phyloP scores from a whole-genome alignment of 2,329 filamentous ascomycete genomes.

The Didymella exigua region DNA sequence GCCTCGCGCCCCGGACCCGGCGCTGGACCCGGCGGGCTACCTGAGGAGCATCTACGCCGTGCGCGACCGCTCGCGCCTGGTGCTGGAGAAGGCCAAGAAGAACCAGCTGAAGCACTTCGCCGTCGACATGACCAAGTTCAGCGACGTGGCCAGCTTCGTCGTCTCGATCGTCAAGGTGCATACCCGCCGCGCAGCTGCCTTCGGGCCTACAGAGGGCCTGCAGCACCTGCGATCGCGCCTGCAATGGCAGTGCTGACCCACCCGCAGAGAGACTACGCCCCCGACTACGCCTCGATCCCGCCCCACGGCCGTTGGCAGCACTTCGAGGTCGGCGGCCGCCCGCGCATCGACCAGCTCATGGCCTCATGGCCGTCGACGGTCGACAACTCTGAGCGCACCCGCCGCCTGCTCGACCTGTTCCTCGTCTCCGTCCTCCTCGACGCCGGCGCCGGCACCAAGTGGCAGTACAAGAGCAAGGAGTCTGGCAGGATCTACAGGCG shows the following conservation, averaged over 20 bases:
- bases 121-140: slow-evolving; percentile 84
- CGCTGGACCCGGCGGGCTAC: slow-evolving; percentile 86
- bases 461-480: slow-evolving; percentile 91
- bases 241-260: background rate
- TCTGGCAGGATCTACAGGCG: slow-evolving; percentile 81
- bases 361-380: slow-evolving; percentile 70
- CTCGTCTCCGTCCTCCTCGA: slow-evolving; percentile 81
- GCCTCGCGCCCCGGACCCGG: slow-evolving; percentile 83
- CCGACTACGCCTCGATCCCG: slow-evolving; percentile 75
- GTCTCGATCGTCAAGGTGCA: slow-evolving; percentile 92
- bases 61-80: slow-evolving; percentile 74
- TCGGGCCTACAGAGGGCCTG: background rate
- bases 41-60: slow-evolving; percentile 88
- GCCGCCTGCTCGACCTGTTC: slow-evolving; percentile 78
- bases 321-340: slow-evolving; percentile 78
- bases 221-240: no score
- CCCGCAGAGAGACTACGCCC: slow-evolving; percentile 69
- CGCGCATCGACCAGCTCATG: slow-evolving; percentile 73
- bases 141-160: slow-evolving; percentile 82
- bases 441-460: slow-evolving; percentile 85
- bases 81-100: slow-evolving; percentile 76
- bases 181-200: slow-evolving; percentile 4
- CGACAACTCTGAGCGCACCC: slow-evolving; percentile 74
- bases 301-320: slow-evolving; percentile 69
- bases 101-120: slow-evolving; percentile 85